Percentiles rank a stretch among this genome's conserved stretches.
These are phyloP conservation scores for Trichoderma semiorbis DNA, from an alignment of 2,329 filamentous ascomycete species.

Conservation along the genomic window DNA sequence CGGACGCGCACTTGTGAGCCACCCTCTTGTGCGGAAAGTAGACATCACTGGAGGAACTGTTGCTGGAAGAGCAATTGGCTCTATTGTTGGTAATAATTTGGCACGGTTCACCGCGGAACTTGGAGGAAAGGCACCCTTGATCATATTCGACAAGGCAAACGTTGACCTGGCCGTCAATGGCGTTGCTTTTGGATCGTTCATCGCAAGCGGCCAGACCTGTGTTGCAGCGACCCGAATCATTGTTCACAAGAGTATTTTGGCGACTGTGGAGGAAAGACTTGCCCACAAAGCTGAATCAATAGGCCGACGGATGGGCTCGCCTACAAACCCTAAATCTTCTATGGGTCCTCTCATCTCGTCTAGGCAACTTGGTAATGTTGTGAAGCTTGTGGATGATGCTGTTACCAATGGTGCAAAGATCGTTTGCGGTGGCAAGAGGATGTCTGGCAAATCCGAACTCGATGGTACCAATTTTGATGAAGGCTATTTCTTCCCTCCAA, in stretches of 20 bases:
- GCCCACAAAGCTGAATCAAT: constrained; percentile 59
- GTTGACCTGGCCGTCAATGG: constrained; percentile 66
- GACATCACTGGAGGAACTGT: constrained; percentile 73
- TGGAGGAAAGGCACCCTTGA: constrained; percentile 66
- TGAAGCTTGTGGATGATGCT: constrained; percentile 63
- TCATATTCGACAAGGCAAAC: constrained; percentile 64
- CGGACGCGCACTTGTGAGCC: constrained; percentile 52
- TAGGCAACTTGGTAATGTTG: constrained; percentile 62
- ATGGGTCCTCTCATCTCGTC: constrained; percentile 64
- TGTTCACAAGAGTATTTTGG: constrained; percentile 65
- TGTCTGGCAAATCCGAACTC: constrained; percentile 45
- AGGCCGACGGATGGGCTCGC: constrained; percentile 52
- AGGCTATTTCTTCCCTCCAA: constrained; percentile 77
- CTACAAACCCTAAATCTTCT: constrained; percentile 52
- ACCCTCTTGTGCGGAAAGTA: constrained; percentile 57
- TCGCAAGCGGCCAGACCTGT: constrained; percentile 55
- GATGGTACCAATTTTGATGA: constrained; percentile 51
- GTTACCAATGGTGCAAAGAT: constrained; percentile 45
- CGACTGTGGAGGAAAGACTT: constrained; percentile 62
- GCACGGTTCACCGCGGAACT: constrained; percentile 69
- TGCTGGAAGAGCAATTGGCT: constrained; percentile 66
- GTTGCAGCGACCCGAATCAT: constrained; percentile 73
- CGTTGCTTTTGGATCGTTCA: constrained; percentile 58
- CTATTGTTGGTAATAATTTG: constrained; percentile 62
- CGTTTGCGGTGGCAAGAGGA: constrained; percentile 45